Evolutionary conservation across 2,329 filamentous ascomycete genomes (phyloP).

Genomic region (Xylaria sp.): DNA sequence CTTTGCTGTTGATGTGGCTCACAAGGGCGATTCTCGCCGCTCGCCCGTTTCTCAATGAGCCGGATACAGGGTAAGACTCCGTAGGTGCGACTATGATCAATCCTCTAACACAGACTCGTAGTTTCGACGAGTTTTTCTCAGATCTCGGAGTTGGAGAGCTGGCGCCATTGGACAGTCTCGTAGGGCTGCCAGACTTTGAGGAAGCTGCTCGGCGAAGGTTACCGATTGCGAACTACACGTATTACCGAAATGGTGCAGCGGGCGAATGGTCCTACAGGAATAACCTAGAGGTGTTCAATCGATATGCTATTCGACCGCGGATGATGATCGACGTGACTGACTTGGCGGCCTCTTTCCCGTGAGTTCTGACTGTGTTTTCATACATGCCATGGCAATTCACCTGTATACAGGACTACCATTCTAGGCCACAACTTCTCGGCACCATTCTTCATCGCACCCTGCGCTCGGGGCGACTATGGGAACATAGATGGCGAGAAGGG

Average conservation of each 20-base stretch:
- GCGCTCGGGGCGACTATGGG: constrained; percentile 53
- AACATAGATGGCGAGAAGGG: constrained; percentile 54
- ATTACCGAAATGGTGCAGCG: constrained; percentile 66
- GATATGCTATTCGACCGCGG: constrained; percentile 60
- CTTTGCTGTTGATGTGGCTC: not conserved
- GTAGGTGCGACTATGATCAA: too few relatives aligned
- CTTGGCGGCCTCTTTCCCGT: constrained; percentile 52
- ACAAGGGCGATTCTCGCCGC: constrained; percentile 53
- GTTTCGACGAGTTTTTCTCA: constrained; percentile 54
- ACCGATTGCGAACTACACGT: constrained; percentile 61
- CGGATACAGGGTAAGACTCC: constrained; percentile 53
- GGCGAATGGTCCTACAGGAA: constrained; percentile 68
- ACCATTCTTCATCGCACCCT: constrained; percentile 58
- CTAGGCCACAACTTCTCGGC: constrained; percentile 57
- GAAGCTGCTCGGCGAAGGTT: constrained; percentile 62
- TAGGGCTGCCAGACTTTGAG: constrained; percentile 66
- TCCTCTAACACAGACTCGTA: constrained; percentile 28
- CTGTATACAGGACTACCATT: constrained; percentile 51
- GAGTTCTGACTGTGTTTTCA: constrained; percentile 12
- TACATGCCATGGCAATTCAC: constrained; percentile 12
- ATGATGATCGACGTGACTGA: constrained; percentile 62
- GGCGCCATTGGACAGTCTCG: constrained; percentile 57
- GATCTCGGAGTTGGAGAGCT: constrained; percentile 51
- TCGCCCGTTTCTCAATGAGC: constrained; percentile 58
- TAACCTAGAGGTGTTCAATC: constrained; percentile 65